Evolutionary conservation across 1,139 yeast species (phyloP).

Genomic region (Kluyveromyces marxianus): DNA sequence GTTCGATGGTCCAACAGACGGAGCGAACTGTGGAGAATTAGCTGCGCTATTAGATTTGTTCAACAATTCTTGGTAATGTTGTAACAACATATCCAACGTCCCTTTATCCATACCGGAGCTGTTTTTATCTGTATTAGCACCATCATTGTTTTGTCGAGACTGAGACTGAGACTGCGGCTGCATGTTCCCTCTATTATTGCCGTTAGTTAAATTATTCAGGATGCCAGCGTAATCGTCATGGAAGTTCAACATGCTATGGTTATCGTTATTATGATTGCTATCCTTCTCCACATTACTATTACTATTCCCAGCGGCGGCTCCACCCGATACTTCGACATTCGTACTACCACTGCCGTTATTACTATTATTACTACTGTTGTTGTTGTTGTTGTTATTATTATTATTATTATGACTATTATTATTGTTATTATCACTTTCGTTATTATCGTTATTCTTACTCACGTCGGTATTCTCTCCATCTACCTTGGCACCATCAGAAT

Average conservation of each 20-base stretch:
- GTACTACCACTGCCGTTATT: no score
- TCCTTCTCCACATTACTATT: background rate
- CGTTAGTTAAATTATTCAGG: conserved; percentile 16
- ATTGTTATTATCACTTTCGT: no score
- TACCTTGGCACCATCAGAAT: background rate
- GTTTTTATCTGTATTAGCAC: background rate
- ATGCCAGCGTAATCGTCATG: conserved; percentile 22
- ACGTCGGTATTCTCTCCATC: no score
- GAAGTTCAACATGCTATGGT: conserved; percentile 16
- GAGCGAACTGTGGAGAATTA: conserved; percentile 7
- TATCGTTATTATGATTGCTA: conserved; percentile 1
- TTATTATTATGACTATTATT: no score
- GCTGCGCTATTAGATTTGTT: conserved; percentile 15
- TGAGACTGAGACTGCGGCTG: background rate
- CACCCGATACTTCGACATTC: no score
- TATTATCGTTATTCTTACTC: no score
- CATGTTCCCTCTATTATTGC: conserved; percentile 1
- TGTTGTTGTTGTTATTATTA: no score
- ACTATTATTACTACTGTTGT: no score
- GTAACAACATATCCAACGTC: conserved; percentile 23
- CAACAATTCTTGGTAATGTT: conserved; percentile 24
- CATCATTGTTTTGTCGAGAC: conserved; percentile 3
- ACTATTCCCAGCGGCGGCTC: no score
- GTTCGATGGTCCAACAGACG: conserved; percentile 1
- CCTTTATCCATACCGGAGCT: conserved; percentile 12